Evolutionary conservation across 495 filamentous ascomycete genomes (phyloP), one percentile per base, ranked within the genome.

Genomic region (Penicillium coffeae): DNA sequence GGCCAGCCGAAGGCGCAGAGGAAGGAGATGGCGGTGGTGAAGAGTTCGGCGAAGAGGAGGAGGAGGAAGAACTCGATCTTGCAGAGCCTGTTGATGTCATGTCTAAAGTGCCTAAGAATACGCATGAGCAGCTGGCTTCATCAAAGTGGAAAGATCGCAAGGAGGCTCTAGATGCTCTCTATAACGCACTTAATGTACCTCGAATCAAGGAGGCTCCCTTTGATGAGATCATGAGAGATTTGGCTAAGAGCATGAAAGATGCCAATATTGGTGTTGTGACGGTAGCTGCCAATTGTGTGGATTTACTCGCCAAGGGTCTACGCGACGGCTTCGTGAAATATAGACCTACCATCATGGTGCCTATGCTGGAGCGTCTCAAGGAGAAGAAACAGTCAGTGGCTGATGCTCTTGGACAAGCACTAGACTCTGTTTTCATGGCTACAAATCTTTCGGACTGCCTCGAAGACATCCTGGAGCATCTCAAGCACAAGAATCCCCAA

Each of bases 131-230:
- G 35, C 69, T 97, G 27, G 82, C 76, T 1, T 96, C 90, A 30
- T 81, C 90, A 10, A 99, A 97, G 59, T 99, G 94, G 94, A 97
- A 97, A 64, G 94, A 99, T 56, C 81, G 94, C 48, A 97, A 97
- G 69, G 94, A 99, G 40, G 87, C 89, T 0, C 71, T 96, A 21
- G 94, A 99, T 49, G 91, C 83, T 6, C 70, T 96, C 2, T 84
- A 85, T 58, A 75, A 75, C 10, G 74, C 80, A 8, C 68, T 94
- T 45, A 95, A 97, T 60, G 84, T 93, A 14, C 91, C 93, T 18
- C 81, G 85, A 45, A 95, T 99, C 63, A 91, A 95, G 66, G 93
- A 97, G 48, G 90, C 81, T 3, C 85, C 85, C 34, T 99, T 87
- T 54, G 80, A 85, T 65, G 90, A 97, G 51, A 82, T 96, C 58